Percentiles rank a stretch among this genome's conserved stretches.
Evolutionary conservation across 2,329 filamentous ascomycete species (phyloP).

Genomic region (Hansfordia pulvinata): DNA sequence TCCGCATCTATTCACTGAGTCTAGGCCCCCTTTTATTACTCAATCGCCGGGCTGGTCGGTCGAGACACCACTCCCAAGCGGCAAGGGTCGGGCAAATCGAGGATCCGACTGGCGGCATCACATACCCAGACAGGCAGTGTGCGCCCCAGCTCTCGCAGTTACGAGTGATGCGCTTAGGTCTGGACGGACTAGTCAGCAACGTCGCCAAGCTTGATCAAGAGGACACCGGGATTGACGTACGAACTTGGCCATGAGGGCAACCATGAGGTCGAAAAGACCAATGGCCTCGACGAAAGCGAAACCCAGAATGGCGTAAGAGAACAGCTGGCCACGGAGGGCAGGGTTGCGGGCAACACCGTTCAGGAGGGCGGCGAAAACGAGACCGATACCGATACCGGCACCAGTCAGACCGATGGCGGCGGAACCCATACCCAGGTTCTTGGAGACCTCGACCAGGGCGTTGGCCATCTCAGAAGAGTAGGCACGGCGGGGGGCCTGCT

Average conservation of each 20-base stretch:
- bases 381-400: conserved; percentile 91
- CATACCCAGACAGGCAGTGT: conserved; percentile 14
- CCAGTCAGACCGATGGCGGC: conserved; percentile 86
- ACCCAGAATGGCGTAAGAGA: conserved; percentile 90
- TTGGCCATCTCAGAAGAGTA: conserved; percentile 83
- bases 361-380: conserved; percentile 83
- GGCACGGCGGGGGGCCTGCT: conserved; percentile 49
- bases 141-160: conserved; percentile 15
- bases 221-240: conserved; percentile 31
- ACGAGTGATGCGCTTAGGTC: conserved; percentile 18
- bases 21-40: conserved; percentile 17
- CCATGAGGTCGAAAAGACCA: conserved; percentile 79
- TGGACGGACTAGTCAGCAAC: conserved; percentile 6
- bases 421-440: conserved; percentile 80
- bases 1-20: conserved; percentile 8
- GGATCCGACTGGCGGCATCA: conserved; percentile 12
- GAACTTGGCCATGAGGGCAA: conserved; percentile 90
- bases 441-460: conserved; percentile 80
- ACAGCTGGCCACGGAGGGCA: conserved; percentile 86
- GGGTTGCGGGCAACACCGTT: conserved; percentile 89
- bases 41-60: conserved; percentile 19
- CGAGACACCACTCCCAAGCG: conserved; percentile 10
- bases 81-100: conserved; percentile 7
- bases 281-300: conserved; percentile 93
- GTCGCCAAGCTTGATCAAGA: no score